A percentile compares a stretch with the other conserved stretches of the same genome.
phyloP scores from a whole-genome alignment of 2,329 filamentous ascomycete genomes.

The Lasiodiplodia sp. region DNA sequence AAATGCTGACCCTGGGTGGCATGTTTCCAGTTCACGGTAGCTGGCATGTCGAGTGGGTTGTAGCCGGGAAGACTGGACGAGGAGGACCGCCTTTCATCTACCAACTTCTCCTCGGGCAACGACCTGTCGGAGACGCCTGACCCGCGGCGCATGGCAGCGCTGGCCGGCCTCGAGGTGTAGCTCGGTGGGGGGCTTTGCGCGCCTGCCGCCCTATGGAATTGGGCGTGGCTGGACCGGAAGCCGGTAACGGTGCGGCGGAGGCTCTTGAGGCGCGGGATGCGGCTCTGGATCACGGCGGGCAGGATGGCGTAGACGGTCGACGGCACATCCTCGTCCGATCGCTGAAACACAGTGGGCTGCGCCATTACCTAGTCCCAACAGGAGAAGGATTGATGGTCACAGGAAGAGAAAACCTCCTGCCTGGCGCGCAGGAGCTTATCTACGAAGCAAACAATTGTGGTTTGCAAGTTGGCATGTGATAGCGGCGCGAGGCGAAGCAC shows the following conservation, averaged over 20 bases:
- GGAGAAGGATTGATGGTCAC: not conserved
- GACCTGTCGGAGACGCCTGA: conserved; percentile 33
- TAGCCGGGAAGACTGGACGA: conserved; percentile 38
- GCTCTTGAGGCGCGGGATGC: conserved; percentile 60
- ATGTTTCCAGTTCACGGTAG: conserved; percentile 60
- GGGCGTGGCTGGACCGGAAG: conserved; percentile 35
- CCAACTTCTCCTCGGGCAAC: conserved; percentile 21
- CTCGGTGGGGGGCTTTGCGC: conserved; percentile 48
- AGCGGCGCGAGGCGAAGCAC: not conserved
- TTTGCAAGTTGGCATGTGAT: conserved; percentile 12
- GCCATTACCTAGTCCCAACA: conserved; percentile 4
- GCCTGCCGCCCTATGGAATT: conserved; percentile 26
- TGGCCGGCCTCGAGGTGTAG: conserved; percentile 41
- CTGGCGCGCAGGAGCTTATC: conserved; percentile 7
- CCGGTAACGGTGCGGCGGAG: conserved; percentile 49
- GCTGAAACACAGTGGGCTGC: conserved; percentile 15
- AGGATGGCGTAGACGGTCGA: conserved; percentile 63
- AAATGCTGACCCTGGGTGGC: conserved; percentile 55
- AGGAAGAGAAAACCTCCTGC: not conserved
- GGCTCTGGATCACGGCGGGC: conserved; percentile 60
- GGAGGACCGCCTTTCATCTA: conserved; percentile 25
- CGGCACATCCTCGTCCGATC: conserved; percentile 33
- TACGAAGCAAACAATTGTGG: not conserved
- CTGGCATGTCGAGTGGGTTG: conserved; percentile 40
- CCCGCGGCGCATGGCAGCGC: conserved; percentile 36